Base-by-base conservation (phyloP, 371 early-diverging fungal genomes). In the Capniomyces stellatus region DNA sequence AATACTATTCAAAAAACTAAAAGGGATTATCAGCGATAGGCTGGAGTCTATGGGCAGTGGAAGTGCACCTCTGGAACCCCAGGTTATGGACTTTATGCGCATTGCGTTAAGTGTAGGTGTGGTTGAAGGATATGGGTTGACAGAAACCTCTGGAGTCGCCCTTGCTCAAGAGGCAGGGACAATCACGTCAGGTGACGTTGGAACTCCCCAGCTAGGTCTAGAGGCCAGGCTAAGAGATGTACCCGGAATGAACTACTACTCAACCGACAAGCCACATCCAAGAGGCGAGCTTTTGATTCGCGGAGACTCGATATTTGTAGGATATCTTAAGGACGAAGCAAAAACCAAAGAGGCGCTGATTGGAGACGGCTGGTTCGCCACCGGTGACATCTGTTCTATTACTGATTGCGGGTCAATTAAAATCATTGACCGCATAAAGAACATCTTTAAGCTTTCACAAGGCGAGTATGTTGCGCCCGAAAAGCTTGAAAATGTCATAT, bases 401-500 rank as follows among this genome's bases (percentile, higher is more conserved):
- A 81, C 83, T 64, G 66, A 64, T n/a, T 71, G 78, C 31, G 87
- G 84, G 46, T 58, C 64, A 6, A 54, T 91, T 15, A 68, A 68
- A 1, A 85, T 98, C 59, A 82, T 96, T 61, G 98, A 98, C 69
- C 75, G 99, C 41, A 85, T 86, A 64, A 98, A 98, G 75, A 91
- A 93, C 61, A 90, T 97, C 51, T 96, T 99, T 77, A 99, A 99
- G 75, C 73, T 92, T 51, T 75, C 86, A 2, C 89, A 88, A 66
- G 95, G 95, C 52, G 99, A 99, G 72, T 98, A 95, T 71, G 79
- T 99, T 59, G 92, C 94, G 0, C 98, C 97, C 2, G 99, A 98
- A 64, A 95, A 91, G 64, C 78, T 98, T 39, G 97, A 97, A 69
- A 78, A 79, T 44, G 69, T 84, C 22, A 81, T 80, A 52, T 66